A percentile compares a stretch with the other conserved stretches of the same genome.
phyloP scores from a whole-genome alignment of 2,329 filamentous ascomycete genomes.

The Diaporthe humulicola region DNA sequence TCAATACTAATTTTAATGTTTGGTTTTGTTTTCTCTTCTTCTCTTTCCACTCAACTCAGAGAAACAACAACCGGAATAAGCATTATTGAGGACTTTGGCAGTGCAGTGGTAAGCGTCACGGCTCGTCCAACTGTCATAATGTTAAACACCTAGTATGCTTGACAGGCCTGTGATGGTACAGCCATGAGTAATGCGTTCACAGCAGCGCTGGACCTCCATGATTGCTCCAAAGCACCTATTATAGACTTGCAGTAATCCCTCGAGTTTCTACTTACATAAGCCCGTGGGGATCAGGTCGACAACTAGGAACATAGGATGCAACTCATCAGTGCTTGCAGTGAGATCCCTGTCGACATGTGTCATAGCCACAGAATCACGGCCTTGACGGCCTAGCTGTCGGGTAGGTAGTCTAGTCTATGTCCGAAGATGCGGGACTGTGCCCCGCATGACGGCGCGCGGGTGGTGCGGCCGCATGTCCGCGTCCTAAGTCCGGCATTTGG shows the following conservation, averaged over 20 bases:
- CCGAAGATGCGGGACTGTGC: background rate
- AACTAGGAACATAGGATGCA: background rate
- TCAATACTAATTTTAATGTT: no score
- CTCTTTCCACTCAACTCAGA: background rate
- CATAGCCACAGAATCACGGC: background rate
- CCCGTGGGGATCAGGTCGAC: background rate
- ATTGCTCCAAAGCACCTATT: background rate
- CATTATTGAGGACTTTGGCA: background rate
- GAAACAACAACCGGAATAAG: background rate
- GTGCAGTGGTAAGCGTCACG: background rate
- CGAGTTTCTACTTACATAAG: background rate
- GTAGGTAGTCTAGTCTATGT: no score
- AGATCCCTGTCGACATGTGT: background rate
- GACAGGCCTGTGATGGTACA: background rate
- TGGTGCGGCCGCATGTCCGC: slow-evolving; percentile 6
- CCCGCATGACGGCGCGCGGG: background rate
- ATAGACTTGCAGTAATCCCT: background rate
- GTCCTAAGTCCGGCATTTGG: background rate
- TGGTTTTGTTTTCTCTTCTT: no score
- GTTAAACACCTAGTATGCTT: background rate
- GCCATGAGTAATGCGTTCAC: background rate
- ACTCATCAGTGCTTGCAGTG: background rate
- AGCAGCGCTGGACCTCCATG: background rate
- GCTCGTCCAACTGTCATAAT: background rate
- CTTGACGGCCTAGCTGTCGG: no score